Percentiles rank a stretch among this genome's conserved stretches.
phyloP scores from a whole-genome alignment of 2,329 filamentous ascomycete genomes.

The Neonectria punicea region DNA sequence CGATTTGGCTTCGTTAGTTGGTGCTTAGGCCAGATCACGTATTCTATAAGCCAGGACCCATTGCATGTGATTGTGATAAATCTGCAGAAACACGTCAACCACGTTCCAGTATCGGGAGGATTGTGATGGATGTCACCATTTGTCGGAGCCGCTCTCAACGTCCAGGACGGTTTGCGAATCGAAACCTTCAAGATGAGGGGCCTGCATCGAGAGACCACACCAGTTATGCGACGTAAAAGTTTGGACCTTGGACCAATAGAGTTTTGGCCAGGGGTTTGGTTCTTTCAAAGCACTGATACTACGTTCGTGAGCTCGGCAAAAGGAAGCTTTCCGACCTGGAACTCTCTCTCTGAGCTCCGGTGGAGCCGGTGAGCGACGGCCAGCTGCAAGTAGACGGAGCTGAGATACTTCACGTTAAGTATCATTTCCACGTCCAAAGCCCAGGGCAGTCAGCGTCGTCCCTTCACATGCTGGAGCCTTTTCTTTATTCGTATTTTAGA shows the following conservation, averaged over 20 bases:
- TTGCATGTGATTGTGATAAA: slow-evolving; percentile 13
- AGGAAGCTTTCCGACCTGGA: slow-evolving; percentile 11
- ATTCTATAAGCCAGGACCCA: not conserved
- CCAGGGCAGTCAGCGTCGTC: not conserved
- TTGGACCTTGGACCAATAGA: not conserved
- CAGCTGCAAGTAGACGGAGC: not conserved
- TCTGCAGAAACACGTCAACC: not conserved
- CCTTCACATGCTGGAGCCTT: not conserved
- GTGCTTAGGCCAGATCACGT: slow-evolving; percentile 7
- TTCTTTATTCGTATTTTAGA: not conserved
- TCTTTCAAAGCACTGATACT: not conserved
- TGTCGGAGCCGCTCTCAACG: not conserved
- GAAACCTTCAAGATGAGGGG: not conserved
- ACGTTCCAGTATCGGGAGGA: not conserved
- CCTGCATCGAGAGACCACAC: not conserved
- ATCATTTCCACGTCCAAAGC: not conserved
- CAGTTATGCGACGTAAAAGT: not conserved
- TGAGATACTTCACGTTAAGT: no score
- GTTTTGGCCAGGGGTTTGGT: not conserved
- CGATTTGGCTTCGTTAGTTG: slow-evolving; percentile 15
- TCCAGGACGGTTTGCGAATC: not conserved
- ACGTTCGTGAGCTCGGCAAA: slow-evolving; percentile 13
- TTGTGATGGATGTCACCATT: not conserved
- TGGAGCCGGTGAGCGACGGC: not conserved
- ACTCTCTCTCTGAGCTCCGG: not conserved